A percentile compares a stretch with the other conserved stretches of the same genome.
These are phyloP conservation scores for Crassisporium funariophilum DNA, from an alignment of 768 basidiomycete genomes.

Conservation along the genomic window DNA sequence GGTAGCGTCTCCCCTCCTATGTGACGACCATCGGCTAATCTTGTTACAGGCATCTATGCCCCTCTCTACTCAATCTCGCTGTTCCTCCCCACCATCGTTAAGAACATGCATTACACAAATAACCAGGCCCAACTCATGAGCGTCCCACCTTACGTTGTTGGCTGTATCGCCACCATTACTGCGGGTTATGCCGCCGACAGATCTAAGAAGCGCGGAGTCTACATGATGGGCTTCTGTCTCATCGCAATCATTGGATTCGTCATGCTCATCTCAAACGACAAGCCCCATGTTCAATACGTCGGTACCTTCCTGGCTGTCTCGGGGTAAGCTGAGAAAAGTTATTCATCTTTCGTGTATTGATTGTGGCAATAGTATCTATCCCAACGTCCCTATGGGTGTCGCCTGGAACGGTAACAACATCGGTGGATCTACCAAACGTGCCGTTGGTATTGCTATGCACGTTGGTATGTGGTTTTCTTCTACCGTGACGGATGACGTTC, in stretches of 20 bases:
- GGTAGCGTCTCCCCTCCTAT: slow-evolving; percentile 15
- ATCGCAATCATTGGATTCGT: slow-evolving; percentile 29
- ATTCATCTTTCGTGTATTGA: slow-evolving; percentile 1
- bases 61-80: slow-evolving; percentile 34
- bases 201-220: slow-evolving; percentile 24
- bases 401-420: slow-evolving; percentile 38
- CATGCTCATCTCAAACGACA: slow-evolving; percentile 27
- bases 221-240: slow-evolving; percentile 30
- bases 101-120: slow-evolving; percentile 30
- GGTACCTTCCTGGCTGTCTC: slow-evolving; percentile 34
- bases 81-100: slow-evolving; percentile 34
- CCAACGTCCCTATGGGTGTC: slow-evolving; percentile 33
- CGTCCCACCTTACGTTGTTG: slow-evolving; percentile 33
- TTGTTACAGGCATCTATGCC: slow-evolving; percentile 27
- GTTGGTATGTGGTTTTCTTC: slow-evolving; percentile 31
- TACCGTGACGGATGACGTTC: no score
- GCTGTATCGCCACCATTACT: slow-evolving; percentile 28
- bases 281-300: slow-evolving; percentile 29
- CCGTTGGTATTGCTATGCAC: slow-evolving; percentile 37
- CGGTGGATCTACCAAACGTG: slow-evolving; percentile 34
- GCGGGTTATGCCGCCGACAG: slow-evolving; percentile 27
- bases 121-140: slow-evolving; percentile 33
- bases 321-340: no score
- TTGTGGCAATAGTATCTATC: slow-evolving; percentile 27
- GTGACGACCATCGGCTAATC: neutral